Percentiles rank a stretch among this genome's conserved stretches.
Conservation (phyloP, 2,329 filamentous ascomycete genomes). For the Phoma sp. region DNA sequence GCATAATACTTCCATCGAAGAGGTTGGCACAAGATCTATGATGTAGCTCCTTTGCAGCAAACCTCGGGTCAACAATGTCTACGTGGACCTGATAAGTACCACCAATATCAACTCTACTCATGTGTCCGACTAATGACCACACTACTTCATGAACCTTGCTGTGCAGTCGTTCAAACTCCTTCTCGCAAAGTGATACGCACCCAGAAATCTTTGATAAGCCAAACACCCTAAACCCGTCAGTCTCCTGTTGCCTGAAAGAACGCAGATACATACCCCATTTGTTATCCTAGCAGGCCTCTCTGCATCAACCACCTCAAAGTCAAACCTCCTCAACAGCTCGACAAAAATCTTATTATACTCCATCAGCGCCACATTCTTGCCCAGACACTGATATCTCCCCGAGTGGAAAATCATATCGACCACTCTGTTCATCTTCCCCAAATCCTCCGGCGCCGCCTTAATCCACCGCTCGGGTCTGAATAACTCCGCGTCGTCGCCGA, state of each 20-base stretch:
- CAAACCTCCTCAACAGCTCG: conserved; percentile 6
- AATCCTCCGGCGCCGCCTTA: conserved; percentile 38
- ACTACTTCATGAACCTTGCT: too few species aligned
- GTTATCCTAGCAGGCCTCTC: background rate
- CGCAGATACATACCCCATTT: background rate
- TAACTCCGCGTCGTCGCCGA: conserved; percentile 24
- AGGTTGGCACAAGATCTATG: background rate
- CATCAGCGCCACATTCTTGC: conserved; percentile 33
- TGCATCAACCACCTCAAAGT: background rate
- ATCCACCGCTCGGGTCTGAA: conserved; percentile 30
- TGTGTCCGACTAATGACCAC: too few species aligned
- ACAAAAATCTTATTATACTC: conserved; percentile 44
- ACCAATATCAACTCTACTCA: too few species aligned
- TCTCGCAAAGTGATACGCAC: background rate
- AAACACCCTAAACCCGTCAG: background rate
- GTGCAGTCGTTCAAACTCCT: background rate
- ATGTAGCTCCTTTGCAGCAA: background rate
- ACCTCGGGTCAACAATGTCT: too few species aligned
- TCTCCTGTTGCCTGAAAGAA: too few species aligned
- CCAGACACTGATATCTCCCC: conserved; percentile 35
- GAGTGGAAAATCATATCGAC: conserved; percentile 33
- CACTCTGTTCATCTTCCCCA: conserved; percentile 30
- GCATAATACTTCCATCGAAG: too few species aligned
- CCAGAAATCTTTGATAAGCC: conserved; percentile 1
- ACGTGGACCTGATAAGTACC: too few species aligned